phyloP scores from a whole-genome alignment of 345 rosid species.

The Chamaenerion angustifolium region DNA sequence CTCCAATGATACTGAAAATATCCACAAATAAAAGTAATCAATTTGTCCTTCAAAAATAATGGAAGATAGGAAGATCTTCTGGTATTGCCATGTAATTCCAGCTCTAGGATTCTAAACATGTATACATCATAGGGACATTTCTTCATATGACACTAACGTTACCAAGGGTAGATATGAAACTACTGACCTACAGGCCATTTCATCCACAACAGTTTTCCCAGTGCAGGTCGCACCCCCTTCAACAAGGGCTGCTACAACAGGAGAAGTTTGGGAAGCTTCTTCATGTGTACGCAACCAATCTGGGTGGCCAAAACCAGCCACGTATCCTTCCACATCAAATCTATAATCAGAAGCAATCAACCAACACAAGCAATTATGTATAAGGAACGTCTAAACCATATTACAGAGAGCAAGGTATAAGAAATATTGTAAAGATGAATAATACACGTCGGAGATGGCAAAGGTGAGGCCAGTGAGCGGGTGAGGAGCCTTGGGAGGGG shows the following conservation, averaged over 20 bases:
- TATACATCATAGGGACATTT: constrained; percentile 1
- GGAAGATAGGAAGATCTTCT: too few relatives aligned
- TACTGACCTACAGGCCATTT: constrained; percentile 60
- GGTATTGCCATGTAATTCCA: background rate
- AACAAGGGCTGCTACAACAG: constrained; percentile 57
- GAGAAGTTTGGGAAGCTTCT: constrained; percentile 43
- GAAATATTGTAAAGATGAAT: background rate
- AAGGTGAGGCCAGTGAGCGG: constrained; percentile 79
- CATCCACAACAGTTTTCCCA: constrained; percentile 86
- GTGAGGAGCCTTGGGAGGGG: constrained; percentile 97
- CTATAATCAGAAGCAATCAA: constrained; percentile 16
- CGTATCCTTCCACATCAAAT: constrained; percentile 72
- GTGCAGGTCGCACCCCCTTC: constrained; percentile 94
- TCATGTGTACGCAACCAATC: constrained; percentile 79
- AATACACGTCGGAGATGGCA: constrained; percentile 79
- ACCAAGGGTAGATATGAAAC: background rate
- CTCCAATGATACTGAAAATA: constrained; percentile 68
- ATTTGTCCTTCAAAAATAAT: background rate
- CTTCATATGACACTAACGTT: background rate
- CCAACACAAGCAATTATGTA: background rate
- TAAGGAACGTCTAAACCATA: background rate
- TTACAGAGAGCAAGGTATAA: background rate
- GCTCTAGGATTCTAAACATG: background rate
- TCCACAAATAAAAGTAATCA: constrained; percentile 6
- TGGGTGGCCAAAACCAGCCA: constrained; percentile 89